phyloP scores from a whole-genome alignment of 495 filamentous ascomycete genomes.

The Daldinia caldariorum region DNA sequence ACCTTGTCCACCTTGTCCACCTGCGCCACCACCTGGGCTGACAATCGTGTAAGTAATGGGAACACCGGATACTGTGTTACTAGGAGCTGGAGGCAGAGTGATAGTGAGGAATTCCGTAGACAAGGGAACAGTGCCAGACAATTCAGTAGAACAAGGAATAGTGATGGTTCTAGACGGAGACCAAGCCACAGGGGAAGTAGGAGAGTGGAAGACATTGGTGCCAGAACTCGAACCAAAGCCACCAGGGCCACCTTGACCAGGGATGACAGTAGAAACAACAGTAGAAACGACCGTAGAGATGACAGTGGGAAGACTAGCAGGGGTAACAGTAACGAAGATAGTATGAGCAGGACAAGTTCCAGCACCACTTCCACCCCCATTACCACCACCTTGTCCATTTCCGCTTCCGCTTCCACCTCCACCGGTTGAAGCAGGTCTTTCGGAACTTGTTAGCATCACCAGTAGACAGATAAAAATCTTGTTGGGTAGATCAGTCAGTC shows the following conservation, averaged over 20 bases:
- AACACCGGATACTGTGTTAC: conserved; percentile 18
- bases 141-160: conserved; percentile 32
- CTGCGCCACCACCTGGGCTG: conserved; percentile 30
- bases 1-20: conserved; percentile 43
- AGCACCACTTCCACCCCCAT: conserved; percentile 25
- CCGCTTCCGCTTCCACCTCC: conserved; percentile 27
- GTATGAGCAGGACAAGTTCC: conserved; percentile 47
- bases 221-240: conserved; percentile 34
- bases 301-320: conserved; percentile 37
- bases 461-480: background rate
- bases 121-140: conserved; percentile 34
- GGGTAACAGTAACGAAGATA: conserved; percentile 51
- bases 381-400: conserved; percentile 5
- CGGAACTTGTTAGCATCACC: conserved; percentile 15
- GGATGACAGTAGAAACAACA: conserved; percentile 38
- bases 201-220: conserved; percentile 22
- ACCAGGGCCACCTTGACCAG: conserved; percentile 37
- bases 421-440: conserved; percentile 21
- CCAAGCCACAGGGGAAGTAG: conserved; percentile 34
- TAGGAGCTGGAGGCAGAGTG: conserved; percentile 42
- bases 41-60: conserved; percentile 46
- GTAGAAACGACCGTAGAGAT: conserved; percentile 47
- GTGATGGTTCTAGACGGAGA: conserved; percentile 40
- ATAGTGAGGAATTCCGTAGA: conserved; percentile 46
- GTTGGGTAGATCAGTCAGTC: background rate